A percentile compares a stretch with the other conserved stretches of the same genome.
Conservation (phyloP, 768 basidiomycete species). For the Kwoniella bestiolae region DNA sequence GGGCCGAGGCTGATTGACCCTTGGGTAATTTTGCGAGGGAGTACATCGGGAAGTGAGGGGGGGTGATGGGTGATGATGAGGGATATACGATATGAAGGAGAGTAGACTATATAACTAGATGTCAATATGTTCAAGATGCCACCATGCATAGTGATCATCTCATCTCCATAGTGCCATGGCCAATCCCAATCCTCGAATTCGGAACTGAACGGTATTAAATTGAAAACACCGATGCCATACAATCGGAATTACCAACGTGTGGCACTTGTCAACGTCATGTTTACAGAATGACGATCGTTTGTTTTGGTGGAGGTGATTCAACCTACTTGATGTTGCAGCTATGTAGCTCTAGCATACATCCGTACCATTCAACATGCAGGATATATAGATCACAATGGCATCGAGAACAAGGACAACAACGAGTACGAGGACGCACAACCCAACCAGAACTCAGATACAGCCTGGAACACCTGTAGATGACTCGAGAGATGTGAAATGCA, state of each 20-base stretch:
- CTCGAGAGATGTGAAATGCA: slow-evolving; percentile 31
- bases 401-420: slow-evolving; percentile 7
- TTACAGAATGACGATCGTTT: neutral
- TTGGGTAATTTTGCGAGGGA: slow-evolving; percentile 27
- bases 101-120: neutral
- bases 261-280: slow-evolving; percentile 11
- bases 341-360: too few relatives aligned
- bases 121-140: too few relatives aligned
- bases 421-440: slow-evolving; percentile 9
- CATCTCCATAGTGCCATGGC: neutral
- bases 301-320: slow-evolving; percentile 12
- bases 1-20: slow-evolving; percentile 29
- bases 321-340: neutral
- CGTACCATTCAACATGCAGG: neutral
- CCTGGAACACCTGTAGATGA: slow-evolving; percentile 23
- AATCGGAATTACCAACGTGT: neutral
- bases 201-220: slow-evolving; percentile 1
- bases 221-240: neutral
- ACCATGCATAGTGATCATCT: too few relatives aligned
- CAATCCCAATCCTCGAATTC: slow-evolving; percentile 11
- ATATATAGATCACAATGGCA: neutral
- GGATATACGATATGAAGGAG: neutral
- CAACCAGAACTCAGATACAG: slow-evolving; percentile 29
- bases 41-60: slow-evolving; percentile 29
- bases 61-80: slow-evolving; percentile 9